Base-by-base conservation (phyloP, 2,329 filamentous ascomycete genomes). In the Septoria petroselini region DNA sequence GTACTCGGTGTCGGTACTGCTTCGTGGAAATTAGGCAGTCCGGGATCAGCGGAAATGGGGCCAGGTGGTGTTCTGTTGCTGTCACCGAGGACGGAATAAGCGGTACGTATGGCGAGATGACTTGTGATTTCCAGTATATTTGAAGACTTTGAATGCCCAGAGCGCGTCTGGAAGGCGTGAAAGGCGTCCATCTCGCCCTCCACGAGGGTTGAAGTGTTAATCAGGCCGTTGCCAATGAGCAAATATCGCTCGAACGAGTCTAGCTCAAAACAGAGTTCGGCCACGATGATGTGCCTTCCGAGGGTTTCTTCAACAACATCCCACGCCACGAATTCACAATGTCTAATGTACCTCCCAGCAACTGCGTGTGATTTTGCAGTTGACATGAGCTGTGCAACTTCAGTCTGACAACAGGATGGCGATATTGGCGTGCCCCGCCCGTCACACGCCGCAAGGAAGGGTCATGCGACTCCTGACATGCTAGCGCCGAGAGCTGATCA, bases 141-240 rank as follows among this genome's bases (percentile, higher is more conserved):
- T n/a, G n/a, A n/a, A n/a, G n/a, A n/a, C n/a, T n/a, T n/a, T n/a
- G n/a, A n/a, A n/a, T n/a, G 9, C 21, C 17, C 14, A 15, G 23
- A 15, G 38, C 27, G 11, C 18, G 38, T 14, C 23, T 7, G 14
- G 38, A 11, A 21, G 19, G 14, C 14, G 38, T 29, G 21, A n/a
- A 4, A 25, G 35, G 14, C 38, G 19, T 4, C 23, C 40, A 21
- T 42, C 19, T 42, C 21, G 27, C 40, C 11, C 27, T 30, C n/a
- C 9, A 27, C 9, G 23, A 27, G 9, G 23, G 23, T 27, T 27
- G 23, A 27, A 27, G 23, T 27, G 5, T 27, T 27, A 5, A 27
- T 27, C 21, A 1, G 23, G 8, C 21, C 38, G 19, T 29, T 27
- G 40, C 40, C 40, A 33, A 42, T 42, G 40, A 42, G 40, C 40